phyloP scores from a whole-genome alignment of 495 filamentous ascomycete species.

The Aspergillus incahuasiensis region DNA sequence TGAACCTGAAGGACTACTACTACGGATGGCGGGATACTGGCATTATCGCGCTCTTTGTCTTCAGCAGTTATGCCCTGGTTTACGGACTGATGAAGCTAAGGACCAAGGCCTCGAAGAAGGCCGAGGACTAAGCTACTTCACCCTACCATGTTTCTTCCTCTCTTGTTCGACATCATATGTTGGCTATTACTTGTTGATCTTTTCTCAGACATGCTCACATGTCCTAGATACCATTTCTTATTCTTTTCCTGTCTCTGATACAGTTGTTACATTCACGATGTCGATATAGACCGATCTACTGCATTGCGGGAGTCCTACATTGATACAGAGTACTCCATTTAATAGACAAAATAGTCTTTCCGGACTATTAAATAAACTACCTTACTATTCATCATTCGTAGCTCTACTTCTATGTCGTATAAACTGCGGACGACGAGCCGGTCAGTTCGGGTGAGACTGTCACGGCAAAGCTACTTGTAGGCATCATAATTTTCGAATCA shows the following conservation, averaged over 20 bases:
- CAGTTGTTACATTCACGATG: neutral
- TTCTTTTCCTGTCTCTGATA: neutral
- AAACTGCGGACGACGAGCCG: neutral
- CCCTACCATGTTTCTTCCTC: neutral
- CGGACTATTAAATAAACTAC: neutral
- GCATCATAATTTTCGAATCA: neutral
- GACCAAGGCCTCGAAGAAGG: slow-evolving; percentile 24
- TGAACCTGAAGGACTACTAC: slow-evolving; percentile 41
- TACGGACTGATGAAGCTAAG: slow-evolving; percentile 46
- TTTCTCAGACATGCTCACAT: neutral
- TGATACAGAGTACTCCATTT: neutral
- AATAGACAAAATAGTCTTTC: neutral
- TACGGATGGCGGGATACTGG: slow-evolving; percentile 41
- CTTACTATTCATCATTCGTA: neutral
- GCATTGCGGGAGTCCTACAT: neutral
- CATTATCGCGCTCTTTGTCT: slow-evolving; percentile 41
- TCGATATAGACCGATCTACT: neutral
- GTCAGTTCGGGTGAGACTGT: neutral
- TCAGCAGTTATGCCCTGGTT: slow-evolving; percentile 44
- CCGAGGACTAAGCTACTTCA: slow-evolving; percentile 12
- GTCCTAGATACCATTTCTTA: neutral
- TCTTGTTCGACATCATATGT: neutral
- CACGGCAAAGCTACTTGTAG: neutral
- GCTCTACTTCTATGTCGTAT: too few species aligned
- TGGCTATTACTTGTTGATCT: neutral